Evolutionary conservation across 1,284 basidiomycete species (phyloP).

Genomic region (Austropuccinia psidii): DNA sequence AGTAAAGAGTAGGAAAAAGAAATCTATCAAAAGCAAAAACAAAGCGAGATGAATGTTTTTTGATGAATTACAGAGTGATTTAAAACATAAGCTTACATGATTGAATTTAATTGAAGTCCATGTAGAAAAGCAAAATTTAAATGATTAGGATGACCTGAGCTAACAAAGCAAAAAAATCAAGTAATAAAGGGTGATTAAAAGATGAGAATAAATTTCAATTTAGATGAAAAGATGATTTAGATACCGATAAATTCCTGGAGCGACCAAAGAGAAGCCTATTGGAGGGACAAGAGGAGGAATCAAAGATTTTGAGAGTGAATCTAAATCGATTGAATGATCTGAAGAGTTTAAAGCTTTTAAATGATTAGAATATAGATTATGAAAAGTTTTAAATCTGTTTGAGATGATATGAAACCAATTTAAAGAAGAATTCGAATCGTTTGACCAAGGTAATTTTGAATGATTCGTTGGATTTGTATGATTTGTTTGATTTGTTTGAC

Average conservation of each 20-base stretch:
- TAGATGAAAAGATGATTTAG: background rate
- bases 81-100: background rate
- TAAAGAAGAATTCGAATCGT: no score
- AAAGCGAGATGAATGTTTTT: background rate
- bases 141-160: constrained; percentile 35
- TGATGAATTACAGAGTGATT: background rate
- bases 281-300: constrained; percentile 25
- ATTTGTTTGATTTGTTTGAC: no score
- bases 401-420: no score
- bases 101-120: constrained; percentile 24
- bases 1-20: background rate
- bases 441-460: no score
- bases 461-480: no score
- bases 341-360: no score
- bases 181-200: background rate
- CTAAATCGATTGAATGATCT: no score
- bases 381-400: no score
- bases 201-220: background rate
- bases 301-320: background rate
- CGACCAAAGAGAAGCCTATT: constrained; percentile 25
- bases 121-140: constrained; percentile 24
- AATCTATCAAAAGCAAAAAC: background rate
- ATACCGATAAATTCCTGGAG: constrained; percentile 28
- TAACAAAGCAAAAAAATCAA: background rate
- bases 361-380: no score